A percentile compares a stretch with the other conserved stretches of the same genome.
These are phyloP conservation scores for Penicillium roqueforti DNA, from an alignment of 495 filamentous ascomycete species.

Conservation along the genomic window DNA sequence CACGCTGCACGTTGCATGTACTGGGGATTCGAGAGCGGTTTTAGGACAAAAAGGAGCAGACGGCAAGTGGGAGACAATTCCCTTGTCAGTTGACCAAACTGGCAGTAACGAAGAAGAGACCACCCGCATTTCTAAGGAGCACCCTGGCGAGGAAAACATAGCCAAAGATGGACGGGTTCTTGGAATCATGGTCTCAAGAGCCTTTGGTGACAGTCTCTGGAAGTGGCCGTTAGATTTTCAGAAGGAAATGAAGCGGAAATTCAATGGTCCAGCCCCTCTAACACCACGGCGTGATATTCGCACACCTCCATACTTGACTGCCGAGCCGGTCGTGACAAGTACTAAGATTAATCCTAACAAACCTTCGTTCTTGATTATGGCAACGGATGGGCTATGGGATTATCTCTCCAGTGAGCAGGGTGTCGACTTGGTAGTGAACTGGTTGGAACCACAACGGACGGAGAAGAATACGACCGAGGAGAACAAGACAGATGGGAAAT, in stretches of 20 bases:
- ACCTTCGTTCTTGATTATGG: slow-evolving; percentile 59
- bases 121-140: slow-evolving; percentile 46
- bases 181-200: slow-evolving; percentile 53
- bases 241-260: slow-evolving; percentile 36
- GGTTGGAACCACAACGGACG: slow-evolving; percentile 39
- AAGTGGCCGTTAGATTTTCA: slow-evolving; percentile 55
- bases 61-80: slow-evolving; percentile 45
- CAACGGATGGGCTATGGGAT: slow-evolving; percentile 65
- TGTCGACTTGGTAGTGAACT: slow-evolving; percentile 53
- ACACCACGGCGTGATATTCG: slow-evolving; percentile 32
- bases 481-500: slow-evolving; percentile 20
- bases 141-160: slow-evolving; percentile 55
- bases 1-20: slow-evolving; percentile 54
- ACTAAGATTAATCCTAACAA: slow-evolving; percentile 43
- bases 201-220: slow-evolving; percentile 62
- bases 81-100: slow-evolving; percentile 57
- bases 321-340: slow-evolving; percentile 58
- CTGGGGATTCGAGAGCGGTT: slow-evolving; percentile 58
- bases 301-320: slow-evolving; percentile 63
- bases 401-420: slow-evolving; percentile 54
- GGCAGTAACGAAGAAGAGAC: slow-evolving; percentile 51
- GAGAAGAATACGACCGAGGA: slow-evolving; percentile 8
- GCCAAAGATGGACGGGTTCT: slow-evolving; percentile 53
- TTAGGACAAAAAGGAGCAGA: slow-evolving; percentile 46
- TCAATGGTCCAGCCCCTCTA: slow-evolving; percentile 43